Conservation (phyloP, 176 grass and related monocot genomes). For the Luzula sylvatica region DNA sequence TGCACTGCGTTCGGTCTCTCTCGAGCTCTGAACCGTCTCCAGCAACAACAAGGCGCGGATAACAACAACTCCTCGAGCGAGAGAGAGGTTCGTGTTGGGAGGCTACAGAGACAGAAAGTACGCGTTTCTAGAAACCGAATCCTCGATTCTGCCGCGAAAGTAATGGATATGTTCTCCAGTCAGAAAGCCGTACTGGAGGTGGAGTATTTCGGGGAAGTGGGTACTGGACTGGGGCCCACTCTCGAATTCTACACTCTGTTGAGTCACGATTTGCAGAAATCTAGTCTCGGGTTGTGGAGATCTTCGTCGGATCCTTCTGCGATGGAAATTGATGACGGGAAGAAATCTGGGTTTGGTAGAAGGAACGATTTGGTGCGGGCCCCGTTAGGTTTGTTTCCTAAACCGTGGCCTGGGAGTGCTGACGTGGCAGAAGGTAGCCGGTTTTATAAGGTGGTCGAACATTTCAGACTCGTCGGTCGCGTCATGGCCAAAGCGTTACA, state of each 20-base stretch:
- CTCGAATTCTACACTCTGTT: constrained; percentile 89
- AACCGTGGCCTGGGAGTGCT: constrained; percentile 47
- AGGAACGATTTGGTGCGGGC: constrained; percentile 41
- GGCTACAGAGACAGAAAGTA: constrained; percentile 83
- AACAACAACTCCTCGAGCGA: constrained; percentile 40
- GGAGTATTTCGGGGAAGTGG: constrained; percentile 95
- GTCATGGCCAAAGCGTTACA: constrained; percentile 85
- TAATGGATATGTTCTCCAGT: constrained; percentile 89
- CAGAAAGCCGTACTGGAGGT: constrained; percentile 87
- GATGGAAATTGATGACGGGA: constrained; percentile 36
- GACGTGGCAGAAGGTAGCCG: constrained; percentile 48
- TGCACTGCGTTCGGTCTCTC: constrained; percentile 86
- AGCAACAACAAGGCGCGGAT: constrained; percentile 70
- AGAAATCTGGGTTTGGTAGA: constrained; percentile 15
- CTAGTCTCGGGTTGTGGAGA: constrained; percentile 68
- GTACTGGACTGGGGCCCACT: constrained; percentile 83
- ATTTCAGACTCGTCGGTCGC: constrained; percentile 67
- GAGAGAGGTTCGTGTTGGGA: constrained; percentile 69
- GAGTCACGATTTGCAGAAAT: constrained; percentile 67
- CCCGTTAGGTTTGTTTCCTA: constrained; percentile 73
- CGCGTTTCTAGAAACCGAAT: constrained; percentile 76
- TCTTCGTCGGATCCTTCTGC: constrained; percentile 31
- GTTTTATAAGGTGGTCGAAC: constrained; percentile 58
- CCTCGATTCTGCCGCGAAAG: constrained; percentile 83
- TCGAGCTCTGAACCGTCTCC: constrained; percentile 77